These are phyloP conservation scores for Aphanocladium album DNA, from an alignment of 2,329 filamentous ascomycete genomes.

Conservation along the genomic window DNA sequence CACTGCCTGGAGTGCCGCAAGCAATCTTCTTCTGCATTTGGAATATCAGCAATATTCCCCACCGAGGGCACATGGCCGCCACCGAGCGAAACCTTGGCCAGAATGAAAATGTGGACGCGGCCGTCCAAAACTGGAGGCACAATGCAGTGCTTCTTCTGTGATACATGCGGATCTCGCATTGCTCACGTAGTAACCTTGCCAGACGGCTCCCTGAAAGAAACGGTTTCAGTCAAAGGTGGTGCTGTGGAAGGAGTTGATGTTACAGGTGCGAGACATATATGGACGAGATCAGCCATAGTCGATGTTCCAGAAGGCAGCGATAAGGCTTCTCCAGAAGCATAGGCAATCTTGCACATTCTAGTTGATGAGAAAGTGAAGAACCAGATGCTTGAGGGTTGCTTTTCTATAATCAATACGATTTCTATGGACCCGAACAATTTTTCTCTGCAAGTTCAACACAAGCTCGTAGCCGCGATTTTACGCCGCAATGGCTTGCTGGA, in stretches of 20 bases:
- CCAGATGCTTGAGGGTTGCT: background rate
- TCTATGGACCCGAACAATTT: slow-evolving; percentile 1
- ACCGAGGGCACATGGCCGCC: slow-evolving; percentile 37
- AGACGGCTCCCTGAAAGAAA: slow-evolving; percentile 32
- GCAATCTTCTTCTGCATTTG: slow-evolving; percentile 41
- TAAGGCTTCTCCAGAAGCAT: slow-evolving; percentile 16
- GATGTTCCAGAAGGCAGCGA: slow-evolving; percentile 35
- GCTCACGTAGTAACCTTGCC: slow-evolving; percentile 37
- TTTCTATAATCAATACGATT: slow-evolving; percentile 11
- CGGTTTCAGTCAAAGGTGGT: slow-evolving; percentile 43
- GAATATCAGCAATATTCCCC: slow-evolving; percentile 40
- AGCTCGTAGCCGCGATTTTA: slow-evolving; percentile 12
- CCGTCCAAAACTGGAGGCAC: slow-evolving; percentile 35
- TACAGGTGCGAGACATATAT: slow-evolving; percentile 40
- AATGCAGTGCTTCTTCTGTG: slow-evolving; percentile 40
- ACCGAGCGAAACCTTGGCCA: slow-evolving; percentile 24
- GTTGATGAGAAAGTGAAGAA: no score
- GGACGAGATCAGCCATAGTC: slow-evolving; percentile 38
- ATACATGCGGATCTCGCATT: slow-evolving; percentile 40
- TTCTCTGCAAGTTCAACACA: background rate
- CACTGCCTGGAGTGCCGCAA: slow-evolving; percentile 43
- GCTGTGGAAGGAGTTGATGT: slow-evolving; percentile 37
- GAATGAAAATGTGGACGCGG: slow-evolving; percentile 33
- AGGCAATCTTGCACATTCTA: background rate
- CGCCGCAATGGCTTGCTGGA: slow-evolving; percentile 41